Conservation (phyloP, 305 asterid species). For the Ajuga reptans region DNA sequence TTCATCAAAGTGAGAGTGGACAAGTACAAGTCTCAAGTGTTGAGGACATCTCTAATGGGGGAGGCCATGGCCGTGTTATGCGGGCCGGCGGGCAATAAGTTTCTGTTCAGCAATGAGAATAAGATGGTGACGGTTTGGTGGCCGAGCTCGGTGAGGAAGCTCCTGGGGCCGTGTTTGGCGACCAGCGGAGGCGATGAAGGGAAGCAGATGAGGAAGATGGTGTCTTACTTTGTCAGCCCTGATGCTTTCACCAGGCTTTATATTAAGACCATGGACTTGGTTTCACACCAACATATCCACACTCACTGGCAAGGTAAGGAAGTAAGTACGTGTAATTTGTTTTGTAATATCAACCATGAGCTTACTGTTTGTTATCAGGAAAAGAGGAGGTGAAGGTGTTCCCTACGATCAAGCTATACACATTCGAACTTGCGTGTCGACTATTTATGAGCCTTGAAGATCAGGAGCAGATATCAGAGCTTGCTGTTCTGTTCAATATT, state of each 20-base stretch:
- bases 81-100: constrained; percentile 48
- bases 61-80: constrained; percentile 43
- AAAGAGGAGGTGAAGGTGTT: constrained; percentile 38
- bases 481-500: constrained; percentile 36
- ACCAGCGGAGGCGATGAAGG: constrained; percentile 45
- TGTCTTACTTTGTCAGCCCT: constrained; percentile 47
- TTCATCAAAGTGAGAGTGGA: constrained; percentile 34
- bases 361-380: constrained; percentile 27
- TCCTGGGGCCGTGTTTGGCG: constrained; percentile 47
- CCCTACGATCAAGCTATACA: constrained; percentile 40
- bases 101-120: constrained; percentile 49
- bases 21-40: constrained; percentile 34
- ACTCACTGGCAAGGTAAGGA: constrained; percentile 57
- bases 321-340: no score
- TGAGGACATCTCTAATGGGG: constrained; percentile 47
- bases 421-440: constrained; percentile 54
- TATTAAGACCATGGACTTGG: constrained; percentile 49
- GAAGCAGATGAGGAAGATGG: constrained; percentile 45
- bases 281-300: constrained; percentile 47
- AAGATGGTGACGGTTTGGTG: constrained; percentile 56
- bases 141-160: constrained; percentile 50
- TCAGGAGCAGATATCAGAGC: constrained; percentile 29
- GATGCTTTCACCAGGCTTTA: constrained; percentile 55
- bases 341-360: no score
- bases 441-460: constrained; percentile 59